Percentiles rank a stretch among this genome's conserved stretches.
Conservation (phyloP, 2,329 filamentous ascomycete species). For the Trichoderma sp. region DNA sequence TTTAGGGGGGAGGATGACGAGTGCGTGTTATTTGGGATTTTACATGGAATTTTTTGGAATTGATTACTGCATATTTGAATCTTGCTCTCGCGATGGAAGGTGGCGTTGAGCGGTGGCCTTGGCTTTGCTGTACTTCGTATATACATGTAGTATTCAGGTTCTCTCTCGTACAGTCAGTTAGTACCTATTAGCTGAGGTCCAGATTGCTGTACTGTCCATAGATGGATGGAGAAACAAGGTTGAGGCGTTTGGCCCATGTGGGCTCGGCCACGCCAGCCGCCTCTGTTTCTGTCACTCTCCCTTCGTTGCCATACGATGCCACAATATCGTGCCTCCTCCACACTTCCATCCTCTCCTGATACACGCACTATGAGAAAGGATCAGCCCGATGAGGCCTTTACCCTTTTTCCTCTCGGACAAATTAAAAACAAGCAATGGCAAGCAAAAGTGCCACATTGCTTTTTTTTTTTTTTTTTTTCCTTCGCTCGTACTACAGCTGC, state of each 20-base stretch:
- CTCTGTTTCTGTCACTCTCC: background rate
- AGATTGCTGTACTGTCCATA: no score
- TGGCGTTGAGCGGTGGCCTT: background rate
- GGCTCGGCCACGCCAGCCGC: background rate
- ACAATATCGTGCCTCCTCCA: background rate
- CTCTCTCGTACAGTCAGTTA: no score
- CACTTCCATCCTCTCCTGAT: background rate
- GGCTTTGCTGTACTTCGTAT: no score
- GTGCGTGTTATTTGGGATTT: background rate
- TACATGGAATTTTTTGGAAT: background rate
- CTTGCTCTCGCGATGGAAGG: background rate
- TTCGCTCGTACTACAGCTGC: background rate
- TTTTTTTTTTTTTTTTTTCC: no score
- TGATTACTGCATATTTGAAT: background rate
- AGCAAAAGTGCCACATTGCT: background rate
- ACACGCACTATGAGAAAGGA: background rate
- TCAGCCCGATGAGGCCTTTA: conserved; percentile 7
- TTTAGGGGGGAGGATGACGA: background rate
- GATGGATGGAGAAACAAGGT: background rate
- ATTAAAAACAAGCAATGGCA: background rate
- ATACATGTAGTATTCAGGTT: no score
- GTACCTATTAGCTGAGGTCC: background rate
- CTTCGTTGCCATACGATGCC: background rate
- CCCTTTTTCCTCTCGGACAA: conserved; percentile 5
- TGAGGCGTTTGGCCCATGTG: background rate